Evolutionary conservation across 305 asterid genomes (phyloP).

Genomic region (Ilex paraguariensis): DNA sequence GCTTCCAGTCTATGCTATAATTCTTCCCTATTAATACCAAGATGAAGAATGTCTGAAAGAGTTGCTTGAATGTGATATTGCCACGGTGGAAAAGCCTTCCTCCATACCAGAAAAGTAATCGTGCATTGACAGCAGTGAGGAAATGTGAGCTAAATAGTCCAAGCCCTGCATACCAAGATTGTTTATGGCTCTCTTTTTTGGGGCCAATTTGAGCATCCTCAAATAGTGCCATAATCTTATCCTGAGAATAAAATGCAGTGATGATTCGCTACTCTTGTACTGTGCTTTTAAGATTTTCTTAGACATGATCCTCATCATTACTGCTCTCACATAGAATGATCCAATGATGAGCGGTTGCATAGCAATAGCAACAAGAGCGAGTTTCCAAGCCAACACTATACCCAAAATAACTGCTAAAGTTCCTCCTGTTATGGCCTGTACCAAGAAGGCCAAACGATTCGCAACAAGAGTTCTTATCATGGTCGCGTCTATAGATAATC

Average conservation of each 20-base stretch:
- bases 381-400: constrained; percentile 36
- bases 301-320: constrained; percentile 41
- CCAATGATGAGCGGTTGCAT: constrained; percentile 33
- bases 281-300: constrained; percentile 39
- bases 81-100: no score
- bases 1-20: no score
- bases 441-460: constrained; percentile 35
- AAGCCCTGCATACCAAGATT: constrained; percentile 57
- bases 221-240: constrained; percentile 29
- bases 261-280: constrained; percentile 47
- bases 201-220: constrained; percentile 37
- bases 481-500: not conserved
- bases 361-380: constrained; percentile 35
- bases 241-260: constrained; percentile 44
- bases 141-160: no score
- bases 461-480: not conserved
- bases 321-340: constrained; percentile 14
- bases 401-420: constrained; percentile 28
- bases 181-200: constrained; percentile 31
- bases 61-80: no score
- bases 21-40: no score
- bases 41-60: no score
- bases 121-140: no score
- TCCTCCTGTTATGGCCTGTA: constrained; percentile 32
- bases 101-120: no score